A percentile compares a stretch with the other conserved stretches of the same genome.
Evolutionary conservation across 129 eudicot genomes (phyloP).

Genomic region (Flaveria trinervia): DNA sequence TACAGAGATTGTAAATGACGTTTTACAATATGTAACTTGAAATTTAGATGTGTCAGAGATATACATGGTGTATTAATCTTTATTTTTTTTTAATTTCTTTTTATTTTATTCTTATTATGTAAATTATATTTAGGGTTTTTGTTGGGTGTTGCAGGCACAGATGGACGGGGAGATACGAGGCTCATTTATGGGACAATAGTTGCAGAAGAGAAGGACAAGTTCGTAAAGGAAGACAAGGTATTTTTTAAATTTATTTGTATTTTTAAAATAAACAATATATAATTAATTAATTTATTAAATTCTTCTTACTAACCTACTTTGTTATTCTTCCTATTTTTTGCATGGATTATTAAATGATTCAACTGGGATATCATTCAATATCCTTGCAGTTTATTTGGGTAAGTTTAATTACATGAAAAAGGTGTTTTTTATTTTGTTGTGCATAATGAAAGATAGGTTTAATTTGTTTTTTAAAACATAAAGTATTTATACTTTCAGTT

Average conservation of each 20-base stretch:
- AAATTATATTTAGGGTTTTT: conserved; percentile 28
- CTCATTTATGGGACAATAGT: conserved; percentile 99
- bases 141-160: conserved; percentile 69
- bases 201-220: conserved; percentile 98
- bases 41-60: too few species aligned
- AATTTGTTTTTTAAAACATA: not conserved
- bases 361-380: conserved; percentile 41
- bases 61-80: too few species aligned
- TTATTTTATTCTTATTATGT: not conserved
- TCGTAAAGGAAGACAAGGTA: conserved; percentile 98
- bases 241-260: not conserved
- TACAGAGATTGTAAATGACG: too few species aligned
- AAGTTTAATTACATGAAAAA: conserved; percentile 37
- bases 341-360: conserved; percentile 34
- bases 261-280: not conserved
- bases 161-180: conserved; percentile 98
- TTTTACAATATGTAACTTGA: too few species aligned
- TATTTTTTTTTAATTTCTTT: not conserved
- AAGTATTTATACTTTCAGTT: not conserved
- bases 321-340: conserved; percentile 16
- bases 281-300: conserved; percentile 6
- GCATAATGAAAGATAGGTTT: conserved; percentile 20
- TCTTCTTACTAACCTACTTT: conserved; percentile 26
- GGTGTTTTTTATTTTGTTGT: conserved; percentile 32
- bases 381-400: conserved; percentile 91